A percentile compares a stretch with the other conserved stretches of the same genome.
Evolutionary conservation across 306 rosid genomes (phyloP).

Genomic region (Fragaria vesca): DNA sequence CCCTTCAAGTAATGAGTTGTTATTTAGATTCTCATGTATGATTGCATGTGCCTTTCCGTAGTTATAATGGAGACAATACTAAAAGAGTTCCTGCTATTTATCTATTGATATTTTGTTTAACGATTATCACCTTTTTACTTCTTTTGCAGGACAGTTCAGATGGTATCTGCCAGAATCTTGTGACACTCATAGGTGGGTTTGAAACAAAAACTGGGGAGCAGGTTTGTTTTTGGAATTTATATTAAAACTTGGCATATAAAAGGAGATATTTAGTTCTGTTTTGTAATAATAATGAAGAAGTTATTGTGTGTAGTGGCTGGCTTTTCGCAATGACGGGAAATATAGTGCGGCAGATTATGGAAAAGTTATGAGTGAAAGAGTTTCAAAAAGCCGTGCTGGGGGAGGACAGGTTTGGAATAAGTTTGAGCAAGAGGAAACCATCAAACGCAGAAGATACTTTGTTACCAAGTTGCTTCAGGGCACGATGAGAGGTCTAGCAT

Average conservation of each 20-base stretch:
- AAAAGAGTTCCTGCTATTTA: too few relatives aligned
- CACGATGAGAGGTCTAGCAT: slow-evolving; percentile 74
- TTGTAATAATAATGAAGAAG: slow-evolving; percentile 19
- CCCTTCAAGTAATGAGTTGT: slow-evolving; percentile 67
- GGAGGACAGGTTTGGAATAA: slow-evolving; percentile 62
- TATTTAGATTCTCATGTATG: slow-evolving; percentile 9
- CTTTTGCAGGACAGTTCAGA: slow-evolving; percentile 46
- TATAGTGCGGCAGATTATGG: slow-evolving; percentile 87
- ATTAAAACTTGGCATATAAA: slow-evolving; percentile 10
- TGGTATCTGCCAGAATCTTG: slow-evolving; percentile 57
- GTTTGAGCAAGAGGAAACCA: slow-evolving; percentile 52
- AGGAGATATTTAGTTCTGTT: background rate
- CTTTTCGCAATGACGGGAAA: slow-evolving; percentile 87
- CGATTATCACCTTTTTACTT: too few relatives aligned
- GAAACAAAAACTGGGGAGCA: slow-evolving; percentile 93
- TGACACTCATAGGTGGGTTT: slow-evolving; percentile 80
- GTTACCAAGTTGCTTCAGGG: slow-evolving; percentile 69
- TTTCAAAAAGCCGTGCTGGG: slow-evolving; percentile 38
- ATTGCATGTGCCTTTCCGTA: background rate
- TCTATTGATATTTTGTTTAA: too few relatives aligned
- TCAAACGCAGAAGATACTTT: slow-evolving; percentile 62
- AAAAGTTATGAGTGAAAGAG: slow-evolving; percentile 63
- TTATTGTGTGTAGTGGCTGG: slow-evolving; percentile 80
- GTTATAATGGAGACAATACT: too few relatives aligned
- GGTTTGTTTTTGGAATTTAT: slow-evolving; percentile 45